Evolutionary conservation across 345 rosid genomes (phyloP).

Genomic region (Pistacia atlantica): DNA sequence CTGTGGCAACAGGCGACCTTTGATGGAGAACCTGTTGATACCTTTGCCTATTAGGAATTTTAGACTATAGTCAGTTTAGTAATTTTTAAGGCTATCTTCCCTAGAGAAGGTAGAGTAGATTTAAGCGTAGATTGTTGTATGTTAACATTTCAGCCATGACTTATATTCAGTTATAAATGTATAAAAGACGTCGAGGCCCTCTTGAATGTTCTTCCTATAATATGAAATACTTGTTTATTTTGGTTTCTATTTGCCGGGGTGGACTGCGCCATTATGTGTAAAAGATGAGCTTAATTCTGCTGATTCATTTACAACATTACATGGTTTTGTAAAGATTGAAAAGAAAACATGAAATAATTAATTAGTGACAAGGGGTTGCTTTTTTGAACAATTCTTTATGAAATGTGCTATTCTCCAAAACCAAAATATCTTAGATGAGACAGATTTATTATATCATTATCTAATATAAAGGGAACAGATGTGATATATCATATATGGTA

Average conservation of each 20-base stretch:
- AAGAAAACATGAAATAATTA: too few species aligned
- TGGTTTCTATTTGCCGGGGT: neutral
- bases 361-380: too few species aligned
- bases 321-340: neutral
- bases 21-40: slow-evolving; percentile 4
- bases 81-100: neutral
- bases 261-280: too few species aligned
- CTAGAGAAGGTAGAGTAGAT: neutral
- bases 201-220: neutral
- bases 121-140: neutral
- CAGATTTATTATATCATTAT: too few species aligned
- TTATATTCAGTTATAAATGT: neutral
- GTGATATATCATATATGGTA: too few species aligned
- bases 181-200: neutral
- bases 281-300: too few species aligned
- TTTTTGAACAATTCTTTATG: too few species aligned
- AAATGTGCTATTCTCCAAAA: too few species aligned
- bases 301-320: neutral
- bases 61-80: neutral
- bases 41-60: neutral
- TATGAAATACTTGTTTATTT: neutral
- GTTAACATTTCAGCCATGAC: too few species aligned
- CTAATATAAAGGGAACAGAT: too few species aligned
- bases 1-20: slow-evolving; percentile 22
- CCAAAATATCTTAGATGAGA: too few species aligned